Evolutionary conservation across 148 eudicot species (phyloP).

Genomic region (Nepenthes mirabilis): DNA sequence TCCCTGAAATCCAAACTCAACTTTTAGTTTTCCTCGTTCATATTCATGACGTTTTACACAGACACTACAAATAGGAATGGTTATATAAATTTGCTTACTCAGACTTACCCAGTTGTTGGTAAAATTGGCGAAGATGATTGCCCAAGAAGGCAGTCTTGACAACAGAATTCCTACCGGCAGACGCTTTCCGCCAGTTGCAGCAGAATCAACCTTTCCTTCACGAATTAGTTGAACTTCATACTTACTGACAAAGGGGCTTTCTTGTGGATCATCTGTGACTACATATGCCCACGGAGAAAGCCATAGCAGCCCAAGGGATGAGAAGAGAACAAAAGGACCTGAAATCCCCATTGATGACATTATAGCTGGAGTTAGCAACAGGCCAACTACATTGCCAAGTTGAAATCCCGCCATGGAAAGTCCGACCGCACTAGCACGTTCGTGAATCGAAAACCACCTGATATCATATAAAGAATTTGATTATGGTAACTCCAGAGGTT

Average conservation of each 20-base stretch:
- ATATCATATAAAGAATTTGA: not conserved
- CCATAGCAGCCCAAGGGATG: constrained; percentile 84
- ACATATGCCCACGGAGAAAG: constrained; percentile 44
- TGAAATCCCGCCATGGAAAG: constrained; percentile 96
- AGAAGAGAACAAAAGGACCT: constrained; percentile 77
- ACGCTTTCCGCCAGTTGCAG: constrained; percentile 17
- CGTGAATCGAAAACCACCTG: constrained; percentile 90
- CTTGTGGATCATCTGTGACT: constrained; percentile 58
- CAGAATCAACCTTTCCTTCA: constrained; percentile 47
- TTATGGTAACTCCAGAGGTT: not conserved
- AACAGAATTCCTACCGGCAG: constrained; percentile 37
- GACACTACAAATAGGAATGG: not conserved
- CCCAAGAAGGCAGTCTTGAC: constrained; percentile 89
- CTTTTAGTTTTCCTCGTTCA: no score
- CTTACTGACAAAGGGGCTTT: constrained; percentile 32
- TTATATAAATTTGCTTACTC: not conserved
- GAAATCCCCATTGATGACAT: constrained; percentile 61
- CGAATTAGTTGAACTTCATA: constrained; percentile 58
- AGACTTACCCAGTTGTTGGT: constrained; percentile 84
- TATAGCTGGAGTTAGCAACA: constrained; percentile 52
- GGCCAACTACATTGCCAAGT: constrained; percentile 81
- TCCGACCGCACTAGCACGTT: constrained; percentile 92
- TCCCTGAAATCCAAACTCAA: constrained; percentile 49
- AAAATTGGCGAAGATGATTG: constrained; percentile 68
- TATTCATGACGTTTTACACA: not conserved